These are phyloP conservation scores for Bruguiera gymnorhiza DNA, from an alignment of 345 rosid species.

Conservation along the genomic window DNA sequence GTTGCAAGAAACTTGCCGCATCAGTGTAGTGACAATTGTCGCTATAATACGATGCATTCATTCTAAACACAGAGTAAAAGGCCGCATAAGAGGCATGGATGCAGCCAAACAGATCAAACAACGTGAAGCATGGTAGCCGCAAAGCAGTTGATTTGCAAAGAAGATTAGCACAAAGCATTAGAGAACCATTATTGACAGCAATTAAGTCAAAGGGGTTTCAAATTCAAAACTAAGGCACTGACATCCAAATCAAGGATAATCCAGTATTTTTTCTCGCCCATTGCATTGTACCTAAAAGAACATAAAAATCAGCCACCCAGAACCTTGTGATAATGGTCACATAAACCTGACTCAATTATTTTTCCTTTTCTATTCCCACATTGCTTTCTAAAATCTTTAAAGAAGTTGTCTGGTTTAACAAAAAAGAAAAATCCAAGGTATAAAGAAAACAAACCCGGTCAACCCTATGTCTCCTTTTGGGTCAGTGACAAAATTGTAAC, in stretches of 20 bases:
- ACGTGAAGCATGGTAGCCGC: neutral
- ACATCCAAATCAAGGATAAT: neutral
- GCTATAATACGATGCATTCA: neutral
- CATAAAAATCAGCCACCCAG: no score
- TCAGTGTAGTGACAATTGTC: neutral
- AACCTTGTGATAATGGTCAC: no score
- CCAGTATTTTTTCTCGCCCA: neutral
- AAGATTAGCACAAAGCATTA: neutral
- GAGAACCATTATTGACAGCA: neutral
- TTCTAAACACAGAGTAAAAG: neutral
- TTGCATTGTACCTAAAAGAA: neutral
- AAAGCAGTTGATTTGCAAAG: no score
- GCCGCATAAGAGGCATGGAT: neutral
- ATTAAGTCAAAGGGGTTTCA: neutral
- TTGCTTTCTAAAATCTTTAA: neutral
- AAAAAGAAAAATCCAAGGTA: slow-evolving; percentile 4
- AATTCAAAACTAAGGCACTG: neutral
- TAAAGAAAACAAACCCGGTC: slow-evolving; percentile 55
- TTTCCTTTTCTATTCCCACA: neutral
- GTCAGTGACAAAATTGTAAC: slow-evolving; percentile 47
- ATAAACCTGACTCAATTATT: neutral
- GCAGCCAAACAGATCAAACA: no score
- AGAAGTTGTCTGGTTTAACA: neutral
- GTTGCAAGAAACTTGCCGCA: neutral
- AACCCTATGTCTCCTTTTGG: slow-evolving; percentile 78